Base-by-base conservation (phyloP, 2,329 filamentous ascomycete genomes). In the Lecanicillium sp. region DNA sequence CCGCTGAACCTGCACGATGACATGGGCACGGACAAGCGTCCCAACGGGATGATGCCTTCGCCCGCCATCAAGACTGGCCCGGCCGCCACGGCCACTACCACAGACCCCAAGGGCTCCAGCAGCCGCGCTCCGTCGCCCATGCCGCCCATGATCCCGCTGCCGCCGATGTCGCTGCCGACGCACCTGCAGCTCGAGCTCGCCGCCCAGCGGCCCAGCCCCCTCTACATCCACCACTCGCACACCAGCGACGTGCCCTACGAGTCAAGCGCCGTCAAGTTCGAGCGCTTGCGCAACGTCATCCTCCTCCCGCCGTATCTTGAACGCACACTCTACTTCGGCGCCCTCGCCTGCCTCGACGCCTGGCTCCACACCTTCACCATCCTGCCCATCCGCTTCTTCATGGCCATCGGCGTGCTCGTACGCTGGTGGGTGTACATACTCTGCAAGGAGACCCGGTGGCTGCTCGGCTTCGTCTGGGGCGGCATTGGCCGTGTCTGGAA, bases 291-390 rank as follows among this genome's bases (percentile, higher is more conserved):
- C 55, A 97, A 97, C 62, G 94, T 96, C 52, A 67, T 98, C 5
- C 72, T 90, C 21, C 70, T 98, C 3, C 90, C 91, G 0, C 78
- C 81, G 0, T 87, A 86, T 52, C 74, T 98, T 5, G 93, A 98
- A 67, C 79, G 85, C 38, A 85, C 90, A 0, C 76, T 98, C 5
- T 81, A 83, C 51, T 97, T 98, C 67, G 93, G 93, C 6, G 84
- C 87, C 0, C 68, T 97, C 27, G 90, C 91, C 6, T 98, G 93
- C 66, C 73, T 98, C 5, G 93, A 98, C 63, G 87, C 91, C 2
- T 98, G 91, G 90, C 78, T 98, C 1, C 93, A 96, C 67, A 94
- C 89, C 1, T 94, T 98, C 58, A 98, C 93, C 0, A 95, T 98
- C 37, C 72, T 98, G 0, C 93, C 93, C 0, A 76, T 98, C 51